A percentile compares a stretch with the other conserved stretches of the same genome.
Evolutionary conservation across 345 rosid genomes (phyloP).

Genomic region (Citrus glauca): DNA sequence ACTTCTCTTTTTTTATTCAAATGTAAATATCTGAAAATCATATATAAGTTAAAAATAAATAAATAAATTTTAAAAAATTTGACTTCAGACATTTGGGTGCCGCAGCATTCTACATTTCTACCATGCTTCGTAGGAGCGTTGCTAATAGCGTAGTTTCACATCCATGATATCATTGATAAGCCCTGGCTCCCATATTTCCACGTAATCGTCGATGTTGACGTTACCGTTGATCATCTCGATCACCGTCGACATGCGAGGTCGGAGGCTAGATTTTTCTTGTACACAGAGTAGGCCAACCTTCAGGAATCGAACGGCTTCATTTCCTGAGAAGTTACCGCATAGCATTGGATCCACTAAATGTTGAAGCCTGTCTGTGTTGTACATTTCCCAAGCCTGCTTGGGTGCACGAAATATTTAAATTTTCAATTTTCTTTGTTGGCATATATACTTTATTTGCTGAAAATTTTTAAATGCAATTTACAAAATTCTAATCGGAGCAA

Average conservation of each 20-base stretch:
- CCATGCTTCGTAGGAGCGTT: background rate
- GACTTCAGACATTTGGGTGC: background rate
- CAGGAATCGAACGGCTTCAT: conserved; percentile 28
- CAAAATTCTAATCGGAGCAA: too few relatives aligned
- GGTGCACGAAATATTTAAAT: background rate
- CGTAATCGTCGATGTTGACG: background rate
- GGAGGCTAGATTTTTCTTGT: conserved; percentile 25
- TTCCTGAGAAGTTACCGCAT: conserved; percentile 13
- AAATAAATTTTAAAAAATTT: too few relatives aligned
- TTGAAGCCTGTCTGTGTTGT: conserved; percentile 13
- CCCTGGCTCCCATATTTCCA: conserved; percentile 17
- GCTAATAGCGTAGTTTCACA: conserved; percentile 4
- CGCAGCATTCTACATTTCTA: too few relatives aligned
- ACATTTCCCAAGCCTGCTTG: conserved; percentile 38
- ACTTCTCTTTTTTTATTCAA: too few relatives aligned
- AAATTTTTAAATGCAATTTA: too few relatives aligned
- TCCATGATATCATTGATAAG: conserved; percentile 20
- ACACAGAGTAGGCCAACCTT: conserved; percentile 34
- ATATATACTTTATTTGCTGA: too few relatives aligned
- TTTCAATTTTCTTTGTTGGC: background rate
- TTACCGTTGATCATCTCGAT: conserved; percentile 29
- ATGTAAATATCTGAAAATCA: too few relatives aligned
- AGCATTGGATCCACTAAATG: conserved; percentile 29
- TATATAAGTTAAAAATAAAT: too few relatives aligned
- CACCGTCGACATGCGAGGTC: conserved; percentile 27